Evolutionary conservation across 1,284 basidiomycete species (phyloP), one percentile per base, ranked within the genome.

Genomic region (Agaricales sp.): DNA sequence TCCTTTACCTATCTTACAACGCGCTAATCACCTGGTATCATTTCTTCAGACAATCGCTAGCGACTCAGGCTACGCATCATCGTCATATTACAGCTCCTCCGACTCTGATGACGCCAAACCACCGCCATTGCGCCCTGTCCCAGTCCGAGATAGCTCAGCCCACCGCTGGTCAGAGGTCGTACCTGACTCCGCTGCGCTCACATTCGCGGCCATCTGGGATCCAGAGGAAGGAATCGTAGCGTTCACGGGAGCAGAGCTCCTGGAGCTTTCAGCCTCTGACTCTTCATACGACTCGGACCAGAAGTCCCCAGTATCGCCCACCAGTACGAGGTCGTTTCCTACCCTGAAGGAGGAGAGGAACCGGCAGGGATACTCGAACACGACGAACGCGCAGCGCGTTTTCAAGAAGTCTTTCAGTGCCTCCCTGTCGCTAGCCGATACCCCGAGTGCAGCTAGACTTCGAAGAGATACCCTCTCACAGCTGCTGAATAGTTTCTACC

Each of bases 171-270:
- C 77, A 11, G 71, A 77, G 38, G 61, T 78, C 47, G 64, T 77
- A 8, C 75, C 77, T 18, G 75, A 77, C 3, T 70, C 74, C 50
- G 66, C 72, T 21, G 75, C 71, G 2, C 65, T 80, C 53, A 76
- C 73, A 6, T 80, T 80, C 54, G 77, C 75, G 3, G 76, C 77
- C 4, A 61, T 80, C 37, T 79, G 74, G 73, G 77, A 80, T 53
- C 69, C 72, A 2, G 68, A 72, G 1, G 73, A 77, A 11, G 78
- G 75, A 21, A 69, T 78, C 57, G 67, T 78, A 53, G 71, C 73
- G 20, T 80, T 80, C 61, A 75, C 75, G 1, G 70, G 71, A 18
- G 68, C 71, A 23, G 61, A 65, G 43, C 67, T 78, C 8, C 61
- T 75, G 46, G 67, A 74, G 13, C 39, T 41, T 20, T n/a, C 39